Percentiles rank a stretch among this genome's conserved stretches.
These are phyloP conservation scores for Castanea crenata DNA, from an alignment of 306 rosid species.

Conservation along the genomic window DNA sequence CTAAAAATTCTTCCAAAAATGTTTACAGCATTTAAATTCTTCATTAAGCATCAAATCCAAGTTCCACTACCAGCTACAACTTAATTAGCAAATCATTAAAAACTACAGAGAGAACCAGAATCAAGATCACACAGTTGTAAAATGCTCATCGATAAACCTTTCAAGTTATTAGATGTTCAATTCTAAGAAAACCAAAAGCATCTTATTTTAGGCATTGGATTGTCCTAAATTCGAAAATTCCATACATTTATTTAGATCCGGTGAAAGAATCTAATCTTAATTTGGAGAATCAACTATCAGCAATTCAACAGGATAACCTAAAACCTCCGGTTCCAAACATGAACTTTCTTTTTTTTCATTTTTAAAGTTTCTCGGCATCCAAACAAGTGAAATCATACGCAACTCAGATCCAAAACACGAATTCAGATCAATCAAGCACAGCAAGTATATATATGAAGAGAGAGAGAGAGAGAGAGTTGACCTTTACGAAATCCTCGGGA, in stretches of 20 bases:
- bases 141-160: too few relatives aligned
- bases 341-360: not conserved
- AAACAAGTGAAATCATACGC: conserved; percentile 15
- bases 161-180: too few relatives aligned
- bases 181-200: too few relatives aligned
- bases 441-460: not conserved
- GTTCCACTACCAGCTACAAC: too few relatives aligned
- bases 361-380: conserved; percentile 9
- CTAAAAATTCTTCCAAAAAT: too few relatives aligned
- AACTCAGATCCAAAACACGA: conserved; percentile 44
- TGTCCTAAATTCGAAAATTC: not conserved
- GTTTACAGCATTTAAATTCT: too few relatives aligned
- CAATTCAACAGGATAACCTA: not conserved
- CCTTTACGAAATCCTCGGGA: conserved; percentile 89
- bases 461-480: conserved; percentile 24
- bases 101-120: too few relatives aligned
- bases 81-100: too few relatives aligned
- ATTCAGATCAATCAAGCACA: conserved; percentile 39
- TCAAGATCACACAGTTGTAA: too few relatives aligned
- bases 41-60: too few relatives aligned
- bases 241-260: not conserved
- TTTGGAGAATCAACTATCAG: not conserved
- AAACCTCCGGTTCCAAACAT: not conserved
- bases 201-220: too few relatives aligned
- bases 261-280: not conserved